Conservation (phyloP, 495 filamentous ascomycete genomes). For the Aspergillus olivimuriae region DNA sequence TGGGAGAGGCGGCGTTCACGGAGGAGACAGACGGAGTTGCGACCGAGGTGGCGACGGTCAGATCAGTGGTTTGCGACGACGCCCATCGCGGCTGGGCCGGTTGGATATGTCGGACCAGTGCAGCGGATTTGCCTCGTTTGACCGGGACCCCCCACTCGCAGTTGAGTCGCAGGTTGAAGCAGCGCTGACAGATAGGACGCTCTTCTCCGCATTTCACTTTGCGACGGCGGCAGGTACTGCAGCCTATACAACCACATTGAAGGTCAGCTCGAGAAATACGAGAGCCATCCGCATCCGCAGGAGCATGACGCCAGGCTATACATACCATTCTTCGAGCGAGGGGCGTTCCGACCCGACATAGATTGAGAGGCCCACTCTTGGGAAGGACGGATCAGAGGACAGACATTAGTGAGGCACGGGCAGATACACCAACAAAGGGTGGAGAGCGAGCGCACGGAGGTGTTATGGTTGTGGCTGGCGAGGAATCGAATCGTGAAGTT, state of each 20-base stretch:
- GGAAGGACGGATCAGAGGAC: constrained; percentile 5
- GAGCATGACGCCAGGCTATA: no score
- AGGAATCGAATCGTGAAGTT: no score
- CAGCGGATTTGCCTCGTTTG: constrained; percentile 22
- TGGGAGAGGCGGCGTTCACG: not conserved
- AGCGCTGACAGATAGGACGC: constrained; percentile 44
- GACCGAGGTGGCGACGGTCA: no score
- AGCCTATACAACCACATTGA: constrained; percentile 21
- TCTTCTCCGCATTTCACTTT: constrained; percentile 53
- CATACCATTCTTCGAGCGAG: constrained; percentile 41
- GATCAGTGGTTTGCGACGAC: no score
- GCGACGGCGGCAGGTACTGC: constrained; percentile 49
- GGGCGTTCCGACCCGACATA: constrained; percentile 40
- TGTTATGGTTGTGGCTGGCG: no score
- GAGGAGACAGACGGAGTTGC: not conserved
- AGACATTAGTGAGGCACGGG: constrained; percentile 15
- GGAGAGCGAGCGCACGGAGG: not conserved
- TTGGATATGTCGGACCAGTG: constrained; percentile 27
- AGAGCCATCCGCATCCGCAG: not conserved
- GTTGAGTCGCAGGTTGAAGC: constrained; percentile 24
- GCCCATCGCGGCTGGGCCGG: constrained; percentile 17
- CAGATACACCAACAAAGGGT: not conserved
- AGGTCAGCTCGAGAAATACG: not conserved
- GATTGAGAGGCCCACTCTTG: constrained; percentile 19
- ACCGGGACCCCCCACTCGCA: constrained; percentile 36